Conservation (phyloP, 371 early-diverging fungal genomes). For the Umbelopsis sp. region DNA sequence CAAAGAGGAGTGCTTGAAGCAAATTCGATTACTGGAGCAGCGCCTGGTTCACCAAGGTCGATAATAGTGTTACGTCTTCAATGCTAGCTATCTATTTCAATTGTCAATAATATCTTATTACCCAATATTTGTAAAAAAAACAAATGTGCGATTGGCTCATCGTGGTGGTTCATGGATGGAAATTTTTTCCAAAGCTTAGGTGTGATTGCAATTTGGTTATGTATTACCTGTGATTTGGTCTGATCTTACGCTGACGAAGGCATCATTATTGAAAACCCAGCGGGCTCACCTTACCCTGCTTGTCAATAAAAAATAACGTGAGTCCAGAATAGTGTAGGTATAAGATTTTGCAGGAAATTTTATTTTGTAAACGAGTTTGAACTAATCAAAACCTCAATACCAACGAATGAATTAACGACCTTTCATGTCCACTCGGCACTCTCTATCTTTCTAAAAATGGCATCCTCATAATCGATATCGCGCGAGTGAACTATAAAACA, state of each 20-base stretch:
- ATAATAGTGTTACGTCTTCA: not conserved
- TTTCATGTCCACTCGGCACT: too few species aligned
- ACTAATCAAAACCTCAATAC: constrained; percentile 4
- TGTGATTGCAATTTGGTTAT: constrained; percentile 5
- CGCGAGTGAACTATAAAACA: too few species aligned
- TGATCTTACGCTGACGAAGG: not conserved
- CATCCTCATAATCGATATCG: too few species aligned
- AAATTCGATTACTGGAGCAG: constrained; percentile 10
- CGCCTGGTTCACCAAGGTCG: constrained; percentile 12
- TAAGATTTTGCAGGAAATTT: not conserved
- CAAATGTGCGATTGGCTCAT: not conserved
- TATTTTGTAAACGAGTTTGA: not conserved
- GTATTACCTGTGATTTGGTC: constrained; percentile 2
- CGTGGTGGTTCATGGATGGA: not conserved
- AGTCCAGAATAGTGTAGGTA: not conserved
- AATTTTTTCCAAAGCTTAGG: not conserved
- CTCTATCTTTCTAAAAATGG: too few species aligned
- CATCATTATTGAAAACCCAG: constrained; percentile 11
- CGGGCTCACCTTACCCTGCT: not conserved
- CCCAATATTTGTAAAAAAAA: too few species aligned
- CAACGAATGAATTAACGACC: too few species aligned
- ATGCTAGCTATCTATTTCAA: constrained; percentile 6
- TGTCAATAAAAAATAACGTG: constrained; percentile 1
- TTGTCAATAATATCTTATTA: constrained; percentile 4
- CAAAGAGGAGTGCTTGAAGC: constrained; percentile 15